phyloP scores from a whole-genome alignment of 805 yeast genomes.

The Yamadazyma paraphyllophila region DNA sequence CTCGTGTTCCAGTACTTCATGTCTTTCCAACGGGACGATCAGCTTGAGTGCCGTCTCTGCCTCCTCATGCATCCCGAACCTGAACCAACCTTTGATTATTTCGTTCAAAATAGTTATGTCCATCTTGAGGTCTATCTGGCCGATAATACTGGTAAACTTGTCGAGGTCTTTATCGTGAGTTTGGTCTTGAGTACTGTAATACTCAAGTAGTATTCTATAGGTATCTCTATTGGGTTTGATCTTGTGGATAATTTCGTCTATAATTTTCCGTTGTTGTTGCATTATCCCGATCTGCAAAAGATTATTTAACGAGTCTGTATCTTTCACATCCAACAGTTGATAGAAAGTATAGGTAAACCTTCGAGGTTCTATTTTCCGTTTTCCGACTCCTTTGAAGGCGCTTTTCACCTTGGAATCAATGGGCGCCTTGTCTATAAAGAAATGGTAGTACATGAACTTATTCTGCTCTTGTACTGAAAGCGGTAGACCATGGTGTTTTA shows the following conservation, averaged over 20 bases:
- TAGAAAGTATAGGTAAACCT: conserved; percentile 22
- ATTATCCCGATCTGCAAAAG: conserved; percentile 19
- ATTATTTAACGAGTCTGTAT: conserved; percentile 11
- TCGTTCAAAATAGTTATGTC: conserved; percentile 13
- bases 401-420: conserved; percentile 16
- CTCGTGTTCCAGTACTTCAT: neutral
- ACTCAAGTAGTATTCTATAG: neutral
- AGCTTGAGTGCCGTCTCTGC: neutral
- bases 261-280: conserved; percentile 22
- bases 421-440: conserved; percentile 29
- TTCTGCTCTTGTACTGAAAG: conserved; percentile 30
- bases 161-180: neutral
- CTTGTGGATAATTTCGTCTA: conserved; percentile 19
- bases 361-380: conserved; percentile 4
- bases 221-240: conserved; percentile 12
- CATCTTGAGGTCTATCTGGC: conserved; percentile 1
- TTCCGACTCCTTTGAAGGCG: conserved; percentile 5
- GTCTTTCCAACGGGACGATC: neutral
- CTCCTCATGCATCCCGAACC: neutral
- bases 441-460: conserved; percentile 25
- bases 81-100: conserved; percentile 10
- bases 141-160: neutral
- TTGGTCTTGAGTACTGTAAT: neutral
- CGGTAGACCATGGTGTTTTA: conserved; percentile 24
- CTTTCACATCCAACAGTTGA: conserved; percentile 14